These are phyloP conservation scores for Triangularia verruculosa DNA, from an alignment of 2,329 filamentous ascomycete species.

Conservation along the genomic window DNA sequence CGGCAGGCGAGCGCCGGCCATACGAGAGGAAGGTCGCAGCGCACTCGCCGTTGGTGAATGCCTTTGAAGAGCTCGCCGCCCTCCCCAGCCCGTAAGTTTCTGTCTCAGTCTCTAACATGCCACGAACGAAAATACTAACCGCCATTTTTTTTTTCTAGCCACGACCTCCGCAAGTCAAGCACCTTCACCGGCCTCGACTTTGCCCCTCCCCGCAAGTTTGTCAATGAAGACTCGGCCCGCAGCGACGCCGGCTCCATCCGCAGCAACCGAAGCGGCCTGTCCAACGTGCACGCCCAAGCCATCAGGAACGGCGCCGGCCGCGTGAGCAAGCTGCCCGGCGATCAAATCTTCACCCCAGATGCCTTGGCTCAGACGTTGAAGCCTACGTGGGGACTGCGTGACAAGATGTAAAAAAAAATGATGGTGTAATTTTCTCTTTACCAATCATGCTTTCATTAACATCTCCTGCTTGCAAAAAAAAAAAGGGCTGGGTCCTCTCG, in stretches of 20 bases:
- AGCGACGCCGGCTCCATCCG: conserved; percentile 66
- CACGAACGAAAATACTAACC: conserved; percentile 27
- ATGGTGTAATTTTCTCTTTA: too few species aligned
- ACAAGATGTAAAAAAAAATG: conserved; percentile 13
- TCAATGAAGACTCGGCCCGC: conserved; percentile 54
- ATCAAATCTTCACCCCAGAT: conserved; percentile 73
- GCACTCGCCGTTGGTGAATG: conserved; percentile 74
- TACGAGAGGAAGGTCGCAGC: conserved; percentile 72
- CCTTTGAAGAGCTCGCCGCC: conserved; percentile 80
- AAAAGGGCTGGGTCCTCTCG: background rate
- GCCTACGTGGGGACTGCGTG: conserved; percentile 56
- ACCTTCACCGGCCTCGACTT: conserved; percentile 81
- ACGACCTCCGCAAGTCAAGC: conserved; percentile 70
- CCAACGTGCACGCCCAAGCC: conserved; percentile 63
- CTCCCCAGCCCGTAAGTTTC: conserved; percentile 86
- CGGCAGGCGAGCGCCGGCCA: conserved; percentile 61
- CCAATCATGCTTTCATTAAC: background rate
- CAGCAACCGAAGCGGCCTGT: conserved; percentile 77
- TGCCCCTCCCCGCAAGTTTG: conserved; percentile 71
- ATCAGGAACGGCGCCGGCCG: conserved; percentile 82
- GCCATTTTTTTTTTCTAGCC: conserved; percentile 40
- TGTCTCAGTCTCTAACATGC: background rate
- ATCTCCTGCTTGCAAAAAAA: background rate
- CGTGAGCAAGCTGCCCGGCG: conserved; percentile 77
- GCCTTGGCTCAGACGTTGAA: conserved; percentile 61